A percentile compares a stretch with the other conserved stretches of the same genome.
These are phyloP conservation scores for Stephanodiscus minutulus DNA, from an alignment of 108 stramenopile species.

Conservation along the genomic window DNA sequence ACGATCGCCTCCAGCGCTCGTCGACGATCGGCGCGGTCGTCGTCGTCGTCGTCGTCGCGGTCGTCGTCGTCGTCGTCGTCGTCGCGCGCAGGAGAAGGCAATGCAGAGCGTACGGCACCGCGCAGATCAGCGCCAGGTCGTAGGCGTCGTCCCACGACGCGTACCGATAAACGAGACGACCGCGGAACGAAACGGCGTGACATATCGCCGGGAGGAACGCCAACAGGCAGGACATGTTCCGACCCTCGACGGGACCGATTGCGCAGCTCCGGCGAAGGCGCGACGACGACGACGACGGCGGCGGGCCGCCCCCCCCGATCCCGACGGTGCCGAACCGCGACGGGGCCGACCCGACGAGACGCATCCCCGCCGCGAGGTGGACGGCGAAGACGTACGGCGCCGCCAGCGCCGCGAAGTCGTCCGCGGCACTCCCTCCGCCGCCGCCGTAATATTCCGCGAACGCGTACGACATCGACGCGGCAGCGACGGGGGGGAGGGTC, in stretches of 20 bases:
- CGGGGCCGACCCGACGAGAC: slow-evolving; percentile 44
- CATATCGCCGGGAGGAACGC: slow-evolving; percentile 59
- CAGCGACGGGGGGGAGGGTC: slow-evolving; percentile 51
- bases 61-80: background rate
- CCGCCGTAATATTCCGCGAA: slow-evolving; percentile 19
- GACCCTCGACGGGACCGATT: slow-evolving; percentile 39
- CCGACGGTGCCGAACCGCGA: background rate
- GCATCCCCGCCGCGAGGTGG: slow-evolving; percentile 57
- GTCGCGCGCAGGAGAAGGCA: slow-evolving; percentile 39
- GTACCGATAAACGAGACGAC: slow-evolving; percentile 58
- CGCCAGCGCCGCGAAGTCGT: slow-evolving; percentile 46
- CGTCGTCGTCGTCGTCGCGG: background rate
- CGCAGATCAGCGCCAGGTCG: slow-evolving; percentile 61
- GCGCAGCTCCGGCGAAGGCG: slow-evolving; percentile 28
- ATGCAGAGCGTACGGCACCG: slow-evolving; percentile 72
- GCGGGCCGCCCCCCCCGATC: slow-evolving; percentile 21
- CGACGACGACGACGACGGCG: background rate
- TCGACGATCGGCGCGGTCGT: slow-evolving; percentile 27
- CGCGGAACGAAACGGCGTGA: slow-evolving; percentile 58
- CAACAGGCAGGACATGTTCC: slow-evolving; percentile 55
- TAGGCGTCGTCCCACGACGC: slow-evolving; percentile 69
- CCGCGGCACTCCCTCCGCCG: slow-evolving; percentile 49
- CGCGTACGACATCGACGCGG: slow-evolving; percentile 51
- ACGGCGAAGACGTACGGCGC: slow-evolving; percentile 61
- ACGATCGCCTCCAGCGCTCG: slow-evolving; percentile 43